Conservation (phyloP, 2,329 filamentous ascomycete species). For the Cercospora zeae-maydis region DNA sequence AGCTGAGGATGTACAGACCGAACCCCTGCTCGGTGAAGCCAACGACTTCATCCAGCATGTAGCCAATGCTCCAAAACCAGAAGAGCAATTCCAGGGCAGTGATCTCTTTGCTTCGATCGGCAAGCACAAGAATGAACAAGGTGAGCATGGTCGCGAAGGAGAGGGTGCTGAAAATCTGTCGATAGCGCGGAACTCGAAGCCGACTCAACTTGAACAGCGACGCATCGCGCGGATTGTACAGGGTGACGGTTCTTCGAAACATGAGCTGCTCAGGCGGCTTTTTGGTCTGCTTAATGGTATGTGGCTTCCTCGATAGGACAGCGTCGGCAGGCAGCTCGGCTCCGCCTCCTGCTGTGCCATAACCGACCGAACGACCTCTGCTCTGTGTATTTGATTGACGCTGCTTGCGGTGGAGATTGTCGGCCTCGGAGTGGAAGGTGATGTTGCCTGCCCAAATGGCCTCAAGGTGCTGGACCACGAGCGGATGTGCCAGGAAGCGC, state of each 20-base stretch:
- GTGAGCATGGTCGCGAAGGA: conserved; percentile 82
- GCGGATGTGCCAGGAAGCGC: conserved; percentile 82
- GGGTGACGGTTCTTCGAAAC: conserved; percentile 69
- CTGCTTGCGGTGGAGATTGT: conserved; percentile 70
- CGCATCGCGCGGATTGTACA: conserved; percentile 87
- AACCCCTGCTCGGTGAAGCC: conserved; percentile 97
- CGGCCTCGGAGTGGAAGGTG: conserved; percentile 85
- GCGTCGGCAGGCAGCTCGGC: conserved; percentile 33
- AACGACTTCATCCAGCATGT: conserved; percentile 93
- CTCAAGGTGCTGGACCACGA: conserved; percentile 92
- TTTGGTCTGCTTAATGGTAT: conserved; percentile 22
- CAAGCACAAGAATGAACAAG: conserved; percentile 78
- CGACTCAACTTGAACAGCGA: conserved; percentile 89
- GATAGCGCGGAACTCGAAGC: conserved; percentile 84
- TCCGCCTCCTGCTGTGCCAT: conserved; percentile 39
- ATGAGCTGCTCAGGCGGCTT: conserved; percentile 32
- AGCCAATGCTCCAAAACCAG: conserved; percentile 97
- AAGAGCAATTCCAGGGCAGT: conserved; percentile 83
- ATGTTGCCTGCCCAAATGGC: conserved; percentile 96
- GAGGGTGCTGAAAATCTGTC: conserved; percentile 82
- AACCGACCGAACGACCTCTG: conserved; percentile 29
- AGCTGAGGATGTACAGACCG: conserved; percentile 93
- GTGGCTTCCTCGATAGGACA: conserved; percentile 30
- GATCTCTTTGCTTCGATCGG: conserved; percentile 71
- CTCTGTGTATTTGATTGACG: conserved; percentile 34